These are phyloP conservation scores for Populus hybrid DNA, from an alignment of 441 rosid genomes.

Conservation along the genomic window DNA sequence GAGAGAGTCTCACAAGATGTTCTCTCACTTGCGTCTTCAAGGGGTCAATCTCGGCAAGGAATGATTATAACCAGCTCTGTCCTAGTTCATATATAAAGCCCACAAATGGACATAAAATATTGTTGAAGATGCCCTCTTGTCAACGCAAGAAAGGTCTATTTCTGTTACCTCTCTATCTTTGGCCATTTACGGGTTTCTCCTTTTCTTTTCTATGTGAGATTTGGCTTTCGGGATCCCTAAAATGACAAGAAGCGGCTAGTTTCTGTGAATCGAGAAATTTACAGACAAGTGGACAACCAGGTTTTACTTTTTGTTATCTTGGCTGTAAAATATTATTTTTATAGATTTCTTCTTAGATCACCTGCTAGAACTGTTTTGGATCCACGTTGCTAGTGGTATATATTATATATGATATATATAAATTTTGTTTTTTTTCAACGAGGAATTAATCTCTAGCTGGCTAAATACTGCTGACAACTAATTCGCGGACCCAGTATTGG, in stretches of 20 bases:
- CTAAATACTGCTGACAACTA: neutral
- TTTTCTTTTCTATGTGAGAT: neutral
- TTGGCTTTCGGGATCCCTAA: neutral
- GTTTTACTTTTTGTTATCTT: neutral
- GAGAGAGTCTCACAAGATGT: neutral
- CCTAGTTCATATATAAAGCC: conserved; percentile 11
- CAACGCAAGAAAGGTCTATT: conserved; percentile 17
- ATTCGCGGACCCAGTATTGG: too few relatives aligned
- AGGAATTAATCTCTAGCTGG: neutral
- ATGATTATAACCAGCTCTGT: neutral
- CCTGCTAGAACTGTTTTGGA: neutral
- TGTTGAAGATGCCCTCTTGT: conserved; percentile 21
- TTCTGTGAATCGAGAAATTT: conserved; percentile 9
- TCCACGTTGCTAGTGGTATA: neutral
- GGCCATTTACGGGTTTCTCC: neutral
- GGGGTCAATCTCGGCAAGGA: conserved; percentile 1
- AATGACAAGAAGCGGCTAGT: conserved; percentile 14
- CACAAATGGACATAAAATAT: neutral
- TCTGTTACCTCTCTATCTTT: neutral
- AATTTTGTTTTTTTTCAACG: neutral
- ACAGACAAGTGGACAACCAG: neutral
- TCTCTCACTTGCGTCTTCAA: conserved; percentile 4
- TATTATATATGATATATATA: neutral
- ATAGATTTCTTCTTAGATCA: neutral
- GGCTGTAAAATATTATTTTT: neutral